Percentiles rank a stretch among this genome's conserved stretches.
phyloP scores from a whole-genome alignment of 2,329 filamentous ascomycete species.

The Phaeomoniella chlamydospora region DNA sequence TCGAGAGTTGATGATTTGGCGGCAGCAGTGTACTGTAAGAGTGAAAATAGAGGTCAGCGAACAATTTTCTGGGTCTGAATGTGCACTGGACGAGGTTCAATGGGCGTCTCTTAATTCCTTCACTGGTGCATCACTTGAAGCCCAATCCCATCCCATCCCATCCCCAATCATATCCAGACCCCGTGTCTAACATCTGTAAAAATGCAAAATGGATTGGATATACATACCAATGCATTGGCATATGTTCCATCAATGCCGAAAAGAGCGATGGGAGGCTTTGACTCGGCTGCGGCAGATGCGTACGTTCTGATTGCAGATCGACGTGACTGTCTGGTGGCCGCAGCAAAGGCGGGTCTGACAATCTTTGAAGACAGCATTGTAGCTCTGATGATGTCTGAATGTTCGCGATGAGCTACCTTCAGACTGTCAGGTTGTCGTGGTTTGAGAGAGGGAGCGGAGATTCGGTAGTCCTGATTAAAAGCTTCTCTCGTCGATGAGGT shows the following conservation, averaged over 20 bases:
- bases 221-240: conserved; percentile 91
- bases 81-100: no score
- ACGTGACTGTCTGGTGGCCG: conserved; percentile 44
- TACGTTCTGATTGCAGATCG: conserved; percentile 57
- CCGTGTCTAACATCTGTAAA: neutral
- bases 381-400: neutral
- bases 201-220: neutral
- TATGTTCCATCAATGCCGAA: conserved; percentile 97
- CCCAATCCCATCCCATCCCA: no score
- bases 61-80: no score
- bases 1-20: conserved; percentile 80
- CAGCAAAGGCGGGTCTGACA: conserved; percentile 29
- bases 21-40: conserved; percentile 84
- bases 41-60: no score
- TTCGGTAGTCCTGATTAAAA: neutral
- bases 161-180: neutral
- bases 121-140: no score
- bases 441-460: neutral
- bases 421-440: neutral
- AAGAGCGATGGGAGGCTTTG: conserved; percentile 77
- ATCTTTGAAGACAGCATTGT: conserved; percentile 13
- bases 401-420: neutral
- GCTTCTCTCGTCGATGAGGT: neutral
- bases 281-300: conserved; percentile 51
- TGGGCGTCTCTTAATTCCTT: neutral